Base-by-base conservation (phyloP, 768 basidiomycete genomes). In the Phylloporus arenicola region DNA sequence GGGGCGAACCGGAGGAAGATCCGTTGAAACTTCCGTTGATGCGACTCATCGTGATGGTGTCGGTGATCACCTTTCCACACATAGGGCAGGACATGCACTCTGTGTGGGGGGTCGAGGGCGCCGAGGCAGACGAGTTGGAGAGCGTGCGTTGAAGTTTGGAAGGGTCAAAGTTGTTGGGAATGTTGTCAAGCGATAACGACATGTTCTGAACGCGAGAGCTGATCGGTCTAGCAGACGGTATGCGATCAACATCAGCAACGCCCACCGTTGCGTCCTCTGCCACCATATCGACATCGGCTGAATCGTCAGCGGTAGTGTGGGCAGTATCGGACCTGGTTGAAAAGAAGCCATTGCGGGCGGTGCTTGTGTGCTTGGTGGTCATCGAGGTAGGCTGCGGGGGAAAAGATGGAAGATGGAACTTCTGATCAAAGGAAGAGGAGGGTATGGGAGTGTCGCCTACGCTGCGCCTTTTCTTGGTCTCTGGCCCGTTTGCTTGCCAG, bases 181-280 rank as follows among this genome's bases (percentile, higher is more conserved):
- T 72, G 54, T 73, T 73, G 52, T 80, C 77, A 47, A 81, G 74
- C 20, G 77, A 78, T 61, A 83, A 75, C 14, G 69, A 65, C 76
- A 76, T 76, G 51, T 70, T 68, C 54, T 68, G 67, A 39, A 64
- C 60, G 54, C 66, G 66, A 49, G 61, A 55, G 50, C 4, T 62
- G 56, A 60, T 57, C 64, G 52, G 48, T 64, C 55, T 63, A 60
- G 45, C 24, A 39, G 53, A 45, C 45, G 55, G 51, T 48, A 52
- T 31, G 33, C 22, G 54, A 56, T 64, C 55, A 61, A 51, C 57
- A 57, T 54, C 54, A 40, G 62, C 53, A 45, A 47, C 63, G 56
- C 55, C 65, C 55, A 61, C 57, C 57, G 31, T 48, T 60, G 56
- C 54, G 42, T 57, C 62, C 54, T 55, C 63, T 53, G 51, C 43